Percentiles rank a stretch among this genome's conserved stretches.
Evolutionary conservation across 1,139 yeast genomes (phyloP).

Genomic region (Barnettozyma hawaiiensis): DNA sequence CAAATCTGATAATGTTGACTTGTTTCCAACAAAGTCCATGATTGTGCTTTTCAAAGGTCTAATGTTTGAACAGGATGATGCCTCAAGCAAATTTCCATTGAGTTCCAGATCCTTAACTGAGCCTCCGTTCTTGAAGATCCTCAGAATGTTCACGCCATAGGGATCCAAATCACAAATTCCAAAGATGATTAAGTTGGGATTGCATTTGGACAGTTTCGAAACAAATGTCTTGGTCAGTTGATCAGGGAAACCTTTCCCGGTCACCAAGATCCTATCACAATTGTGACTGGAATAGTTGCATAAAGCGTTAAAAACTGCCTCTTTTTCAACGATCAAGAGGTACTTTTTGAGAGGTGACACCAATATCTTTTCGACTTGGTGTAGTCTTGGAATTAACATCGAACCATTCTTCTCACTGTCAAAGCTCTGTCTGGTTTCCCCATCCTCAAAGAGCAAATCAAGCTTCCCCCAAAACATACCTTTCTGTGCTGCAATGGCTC

Average conservation of each 20-base stretch:
- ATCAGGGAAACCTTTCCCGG: slow-evolving; percentile 76
- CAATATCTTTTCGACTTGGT: slow-evolving; percentile 20
- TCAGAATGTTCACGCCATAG: slow-evolving; percentile 58
- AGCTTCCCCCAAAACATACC: slow-evolving; percentile 49
- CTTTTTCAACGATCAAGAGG: slow-evolving; percentile 62
- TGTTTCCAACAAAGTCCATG: slow-evolving; percentile 31
- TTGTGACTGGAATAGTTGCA: slow-evolving; percentile 21
- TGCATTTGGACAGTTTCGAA: slow-evolving; percentile 40
- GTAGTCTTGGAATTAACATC: slow-evolving; percentile 27
- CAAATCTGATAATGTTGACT: slow-evolving; percentile 33
- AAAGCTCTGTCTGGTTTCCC: slow-evolving; percentile 15
- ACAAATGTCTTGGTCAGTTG: slow-evolving; percentile 57
- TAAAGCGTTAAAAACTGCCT: slow-evolving; percentile 42
- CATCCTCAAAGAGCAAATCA: slow-evolving; percentile 17
- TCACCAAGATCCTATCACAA: slow-evolving; percentile 34
- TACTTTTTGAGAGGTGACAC: slow-evolving; percentile 22
- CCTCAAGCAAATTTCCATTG: neutral
- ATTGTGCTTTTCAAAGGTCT: slow-evolving; percentile 32
- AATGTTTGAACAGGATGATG: slow-evolving; percentile 12
- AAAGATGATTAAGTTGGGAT: slow-evolving; percentile 44
- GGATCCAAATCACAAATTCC: slow-evolving; percentile 59
- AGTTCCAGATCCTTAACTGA: neutral
- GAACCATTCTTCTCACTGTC: slow-evolving; percentile 13
- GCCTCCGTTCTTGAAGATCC: slow-evolving; percentile 33
- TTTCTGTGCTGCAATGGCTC: slow-evolving; percentile 55